Evolutionary conservation across 2,329 filamentous ascomycete species (phyloP), one percentile per base, ranked within the genome.

Genomic region (Talaromyces piceae): DNA sequence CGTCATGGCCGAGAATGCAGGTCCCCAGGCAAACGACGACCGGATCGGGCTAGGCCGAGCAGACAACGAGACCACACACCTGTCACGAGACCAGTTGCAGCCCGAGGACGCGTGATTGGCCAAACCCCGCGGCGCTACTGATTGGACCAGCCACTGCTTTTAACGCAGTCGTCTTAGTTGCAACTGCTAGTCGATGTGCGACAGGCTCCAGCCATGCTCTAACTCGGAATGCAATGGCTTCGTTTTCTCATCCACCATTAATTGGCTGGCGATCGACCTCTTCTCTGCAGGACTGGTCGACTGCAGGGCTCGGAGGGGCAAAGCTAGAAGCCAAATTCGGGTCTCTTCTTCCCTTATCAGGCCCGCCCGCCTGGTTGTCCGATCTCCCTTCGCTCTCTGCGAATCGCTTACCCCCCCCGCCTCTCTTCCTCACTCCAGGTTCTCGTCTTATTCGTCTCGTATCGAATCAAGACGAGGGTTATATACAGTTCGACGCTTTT

Each of bases 101-200:
- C 13, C 30, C 5, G 30, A 5, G 4, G 12, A 37, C 5, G 16
- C 44, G 18, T 49, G 55, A 45, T 55, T 57, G 54, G 55, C 48
- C 48, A 7, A 16, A 28, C 4, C 37, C n/a, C 47, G 18, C 39
- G 41, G 30, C 41, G 47, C 41, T 51, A n/a, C n/a, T n/a, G n/a
- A 56, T 55, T 56, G 54, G 54, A 55, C 54, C 54, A 56, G 54
- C 54, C 54, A 49, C 53, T 41, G 27, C 31, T 49, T 46, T 45
- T 26, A 27, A 37, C 26, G 46, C 39, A 28, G 39, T n/a, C n/a
- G n/a, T n/a, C n/a, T n/a, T n/a, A n/a, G n/a, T n/a, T n/a, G n/a
- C n/a, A n/a, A n/a, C n/a, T n/a, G 20, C 47, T 43, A 30, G 26
- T 44, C 31, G n/a, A 31, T 20, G 33, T 18, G 20, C 33, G 33